phyloP scores from a whole-genome alignment of 768 basidiomycete genomes.

The Podaxis sp. region DNA sequence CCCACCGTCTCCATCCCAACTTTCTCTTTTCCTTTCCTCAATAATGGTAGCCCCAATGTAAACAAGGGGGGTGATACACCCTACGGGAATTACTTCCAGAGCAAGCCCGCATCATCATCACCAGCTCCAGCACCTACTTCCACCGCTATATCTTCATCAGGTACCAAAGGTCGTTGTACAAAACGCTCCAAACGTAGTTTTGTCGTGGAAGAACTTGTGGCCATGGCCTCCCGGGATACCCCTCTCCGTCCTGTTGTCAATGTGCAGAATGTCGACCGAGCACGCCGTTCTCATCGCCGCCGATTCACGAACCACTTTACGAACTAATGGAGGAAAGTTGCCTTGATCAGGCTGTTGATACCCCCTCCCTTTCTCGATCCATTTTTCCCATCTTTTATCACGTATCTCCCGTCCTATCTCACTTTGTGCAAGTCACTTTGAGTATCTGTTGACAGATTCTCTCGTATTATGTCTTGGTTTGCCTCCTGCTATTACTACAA shows the following conservation, averaged over 20 bases:
- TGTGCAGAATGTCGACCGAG: not conserved
- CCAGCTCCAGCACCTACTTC: not conserved
- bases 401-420: not conserved
- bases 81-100: not conserved
- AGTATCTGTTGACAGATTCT: conserved; percentile 4
- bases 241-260: not conserved
- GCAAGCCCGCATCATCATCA: not conserved
- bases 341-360: not conserved
- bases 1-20: conserved; percentile 13
- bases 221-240: not conserved
- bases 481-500: not conserved
- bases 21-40: not conserved
- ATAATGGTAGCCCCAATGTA: not conserved
- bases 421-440: not conserved
- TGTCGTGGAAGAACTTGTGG: not conserved
- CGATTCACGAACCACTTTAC: not conserved
- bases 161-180: not conserved
- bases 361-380: not conserved
- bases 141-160: not conserved
- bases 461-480: not conserved
- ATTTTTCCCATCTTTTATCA: not conserved
- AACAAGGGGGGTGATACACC: not conserved
- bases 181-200: not conserved
- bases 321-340: not conserved
- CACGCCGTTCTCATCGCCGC: conserved; percentile 2